A percentile compares a stretch with the other conserved stretches of the same genome.
phyloP scores from a whole-genome alignment of 805 yeast species.

The Zygosaccharomyces kombuchaensis region DNA sequence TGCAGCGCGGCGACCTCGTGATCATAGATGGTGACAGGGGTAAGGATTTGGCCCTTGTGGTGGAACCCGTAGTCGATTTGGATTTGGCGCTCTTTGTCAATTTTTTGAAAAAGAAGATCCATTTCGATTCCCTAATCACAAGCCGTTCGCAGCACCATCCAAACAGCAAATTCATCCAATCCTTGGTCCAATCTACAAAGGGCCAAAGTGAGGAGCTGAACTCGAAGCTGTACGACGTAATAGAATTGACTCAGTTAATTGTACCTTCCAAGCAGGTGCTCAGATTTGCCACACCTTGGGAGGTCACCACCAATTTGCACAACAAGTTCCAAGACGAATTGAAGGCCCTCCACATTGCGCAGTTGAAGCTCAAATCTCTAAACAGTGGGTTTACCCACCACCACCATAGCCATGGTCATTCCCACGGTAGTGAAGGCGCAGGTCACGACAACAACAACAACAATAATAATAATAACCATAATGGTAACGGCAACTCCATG shows the following conservation, averaged over 20 bases:
- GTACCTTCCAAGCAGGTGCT: constrained; percentile 75
- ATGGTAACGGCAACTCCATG: constrained; percentile 30
- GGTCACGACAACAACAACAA: background rate
- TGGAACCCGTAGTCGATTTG: constrained; percentile 59
- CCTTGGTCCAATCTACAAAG: constrained; percentile 24
- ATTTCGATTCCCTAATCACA: constrained; percentile 39
- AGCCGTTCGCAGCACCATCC: constrained; percentile 30
- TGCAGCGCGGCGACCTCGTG: constrained; percentile 61
- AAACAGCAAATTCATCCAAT: constrained; percentile 26
- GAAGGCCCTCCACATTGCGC: constrained; percentile 64
- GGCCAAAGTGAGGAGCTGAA: constrained; percentile 26
- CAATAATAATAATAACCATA: constrained; percentile 26
- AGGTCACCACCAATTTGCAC: constrained; percentile 51
- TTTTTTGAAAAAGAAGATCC: constrained; percentile 69
- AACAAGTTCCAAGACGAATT: constrained; percentile 67
- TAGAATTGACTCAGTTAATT: constrained; percentile 47
- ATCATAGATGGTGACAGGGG: constrained; percentile 84
- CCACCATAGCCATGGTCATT: constrained; percentile 17
- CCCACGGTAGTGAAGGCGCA: background rate
- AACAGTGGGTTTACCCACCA: constrained; percentile 21
- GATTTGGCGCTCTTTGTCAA: constrained; percentile 68
- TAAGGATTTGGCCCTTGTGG: constrained; percentile 68
- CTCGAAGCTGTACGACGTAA: constrained; percentile 38
- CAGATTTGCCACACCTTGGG: constrained; percentile 71
- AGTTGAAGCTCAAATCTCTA: constrained; percentile 44